Evolutionary conservation across 345 rosid genomes (phyloP).

Genomic region (Rhodamnia argentea): DNA sequence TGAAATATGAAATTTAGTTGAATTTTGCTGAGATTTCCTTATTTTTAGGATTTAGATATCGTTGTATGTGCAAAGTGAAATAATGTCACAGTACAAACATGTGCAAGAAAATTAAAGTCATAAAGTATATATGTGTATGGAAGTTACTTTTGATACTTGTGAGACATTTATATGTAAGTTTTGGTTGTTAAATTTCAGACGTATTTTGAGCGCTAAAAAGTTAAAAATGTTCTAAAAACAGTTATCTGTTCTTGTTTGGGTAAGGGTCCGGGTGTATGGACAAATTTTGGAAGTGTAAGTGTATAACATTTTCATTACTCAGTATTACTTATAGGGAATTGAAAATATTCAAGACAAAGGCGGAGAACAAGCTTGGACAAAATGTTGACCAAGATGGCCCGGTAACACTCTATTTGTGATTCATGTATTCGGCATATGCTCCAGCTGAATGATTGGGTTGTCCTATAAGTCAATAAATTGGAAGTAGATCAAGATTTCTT

Average conservation of each 20-base stretch:
- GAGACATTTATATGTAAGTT: neutral
- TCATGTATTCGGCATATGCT: neutral
- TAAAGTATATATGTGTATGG: neutral
- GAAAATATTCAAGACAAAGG: neutral
- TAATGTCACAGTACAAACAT: neutral
- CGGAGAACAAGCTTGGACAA: neutral
- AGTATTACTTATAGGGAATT: neutral
- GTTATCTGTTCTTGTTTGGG: neutral
- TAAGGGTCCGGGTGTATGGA: neutral
- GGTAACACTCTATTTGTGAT: neutral
- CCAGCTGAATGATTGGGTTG: neutral
- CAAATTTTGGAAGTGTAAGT: neutral
- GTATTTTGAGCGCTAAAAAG: neutral
- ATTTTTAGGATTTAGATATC: neutral
- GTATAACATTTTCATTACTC: neutral
- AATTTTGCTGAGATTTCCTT: neutral
- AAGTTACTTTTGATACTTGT: neutral
- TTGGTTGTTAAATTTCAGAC: neutral
- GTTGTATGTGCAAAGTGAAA: neutral
- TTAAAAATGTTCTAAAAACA: neutral
- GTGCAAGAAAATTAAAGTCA: neutral
- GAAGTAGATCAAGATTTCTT: neutral
- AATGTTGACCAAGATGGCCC: neutral
- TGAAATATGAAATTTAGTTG: neutral
- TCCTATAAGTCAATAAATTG: neutral